Percentiles rank a stretch among this genome's conserved stretches.
These are phyloP conservation scores for Colletotrichum tofieldiae DNA, from an alignment of 2,329 filamentous ascomycete genomes.

Conservation along the genomic window DNA sequence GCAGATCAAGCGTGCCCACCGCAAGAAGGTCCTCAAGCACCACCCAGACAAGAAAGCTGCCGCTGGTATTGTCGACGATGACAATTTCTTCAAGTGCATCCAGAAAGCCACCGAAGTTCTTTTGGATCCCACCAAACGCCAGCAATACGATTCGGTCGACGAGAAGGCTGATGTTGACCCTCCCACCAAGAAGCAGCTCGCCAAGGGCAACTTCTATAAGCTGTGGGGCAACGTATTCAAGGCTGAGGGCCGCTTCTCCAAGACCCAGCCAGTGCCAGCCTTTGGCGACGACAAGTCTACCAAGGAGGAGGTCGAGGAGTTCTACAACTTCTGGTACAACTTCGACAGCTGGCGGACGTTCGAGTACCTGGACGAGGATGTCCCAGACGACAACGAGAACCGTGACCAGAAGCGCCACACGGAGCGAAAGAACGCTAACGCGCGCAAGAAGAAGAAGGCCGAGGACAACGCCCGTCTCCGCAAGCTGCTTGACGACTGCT, in stretches of 20 bases:
- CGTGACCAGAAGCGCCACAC: constrained; percentile 99
- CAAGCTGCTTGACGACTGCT: constrained; percentile 89
- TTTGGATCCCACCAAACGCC: constrained; percentile 90
- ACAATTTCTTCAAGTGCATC: constrained; percentile 99
- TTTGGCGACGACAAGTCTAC: constrained; percentile 88
- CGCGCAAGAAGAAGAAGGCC: constrained; percentile 99
- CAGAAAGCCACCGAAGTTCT: constrained; percentile 97
- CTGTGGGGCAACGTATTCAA: constrained; percentile 93
- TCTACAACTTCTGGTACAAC: constrained; percentile 99
- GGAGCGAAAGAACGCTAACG: constrained; percentile 98
- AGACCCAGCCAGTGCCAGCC: constrained; percentile 87
- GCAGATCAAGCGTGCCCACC: constrained; percentile 98
- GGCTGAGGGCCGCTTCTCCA: constrained; percentile 93
- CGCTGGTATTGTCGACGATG: constrained; percentile 87
- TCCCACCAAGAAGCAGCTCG: constrained; percentile 90
- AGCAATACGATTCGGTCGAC: constrained; percentile 97
- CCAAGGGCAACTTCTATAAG: constrained; percentile 95
- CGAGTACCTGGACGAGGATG: constrained; percentile 98
- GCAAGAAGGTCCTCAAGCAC: constrained; percentile 99
- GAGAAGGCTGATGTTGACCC: constrained; percentile 94
- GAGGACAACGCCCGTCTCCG: constrained; percentile 95
- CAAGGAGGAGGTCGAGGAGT: constrained; percentile 91
- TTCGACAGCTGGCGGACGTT: constrained; percentile 98
- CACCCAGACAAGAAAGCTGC: constrained; percentile 99
- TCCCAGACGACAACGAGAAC: constrained; percentile 98